phyloP scores from a whole-genome alignment of 164 flowering plant species.

The Vitis riparia region DNA sequence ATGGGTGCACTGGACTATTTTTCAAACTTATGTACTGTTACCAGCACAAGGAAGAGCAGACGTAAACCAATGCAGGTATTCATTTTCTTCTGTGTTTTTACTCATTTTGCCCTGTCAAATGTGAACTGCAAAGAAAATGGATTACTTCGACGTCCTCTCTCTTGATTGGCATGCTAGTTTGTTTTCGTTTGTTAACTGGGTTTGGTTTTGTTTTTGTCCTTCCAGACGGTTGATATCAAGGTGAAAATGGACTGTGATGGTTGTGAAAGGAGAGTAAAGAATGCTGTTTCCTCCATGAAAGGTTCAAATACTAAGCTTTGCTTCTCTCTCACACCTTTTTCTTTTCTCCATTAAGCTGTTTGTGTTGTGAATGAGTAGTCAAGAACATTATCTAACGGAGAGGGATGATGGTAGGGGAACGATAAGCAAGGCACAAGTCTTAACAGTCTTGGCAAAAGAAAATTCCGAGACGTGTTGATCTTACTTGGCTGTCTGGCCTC shows the following conservation, averaged over 20 bases:
- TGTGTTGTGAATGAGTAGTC: no score
- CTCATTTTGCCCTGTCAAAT: background rate
- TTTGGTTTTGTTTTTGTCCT: background rate
- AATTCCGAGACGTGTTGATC: no score
- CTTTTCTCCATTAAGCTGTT: no score
- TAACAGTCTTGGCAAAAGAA: no score
- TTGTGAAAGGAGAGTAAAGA: constrained; percentile 18
- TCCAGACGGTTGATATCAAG: constrained; percentile 21
- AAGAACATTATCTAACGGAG: no score
- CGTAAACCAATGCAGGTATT: constrained; percentile 46
- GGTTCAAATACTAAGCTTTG: constrained; percentile 6
- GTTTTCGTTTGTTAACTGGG: background rate
- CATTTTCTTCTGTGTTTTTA: background rate
- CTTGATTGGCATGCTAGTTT: background rate
- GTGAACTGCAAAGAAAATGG: background rate
- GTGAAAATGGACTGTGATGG: constrained; percentile 30
- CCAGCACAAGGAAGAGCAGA: constrained; percentile 30
- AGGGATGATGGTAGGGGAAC: no score
- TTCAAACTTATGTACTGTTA: constrained; percentile 25
- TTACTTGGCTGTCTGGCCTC: no score
- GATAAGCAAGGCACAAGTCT: no score
- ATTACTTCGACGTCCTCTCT: background rate
- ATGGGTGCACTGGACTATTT: constrained; percentile 48
- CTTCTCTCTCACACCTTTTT: background rate
- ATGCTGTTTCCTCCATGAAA: constrained; percentile 21